Base-by-base conservation (phyloP, 257 asterid species). In the Petrea volubilis region DNA sequence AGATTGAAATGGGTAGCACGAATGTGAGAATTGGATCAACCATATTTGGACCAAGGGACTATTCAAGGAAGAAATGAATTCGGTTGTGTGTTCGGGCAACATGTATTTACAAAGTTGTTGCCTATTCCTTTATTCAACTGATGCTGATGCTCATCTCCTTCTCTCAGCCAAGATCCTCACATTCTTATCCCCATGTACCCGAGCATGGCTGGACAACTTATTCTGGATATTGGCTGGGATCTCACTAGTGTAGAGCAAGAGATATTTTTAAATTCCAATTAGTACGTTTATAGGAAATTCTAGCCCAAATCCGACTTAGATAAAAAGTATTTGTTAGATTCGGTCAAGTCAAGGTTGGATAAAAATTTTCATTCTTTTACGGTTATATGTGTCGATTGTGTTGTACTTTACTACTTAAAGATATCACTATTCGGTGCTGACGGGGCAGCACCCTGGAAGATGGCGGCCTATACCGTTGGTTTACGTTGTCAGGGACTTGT, bases 1-100 rank as follows among this genome's bases (percentile, higher is more conserved):
- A 92, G 96, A 90, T 92, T 63, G 92, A 83, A 77, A 80, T 87
- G 96, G 98, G 98, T 33, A 92, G 96, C 75, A 92, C 96, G 43
- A 92, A 78, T 43, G 96, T 90, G 74, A 81, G 98, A 79, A 79
- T 92, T 15, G 98, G 98, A 78, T 86, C 97, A 43, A 92, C 96
- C 63, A 92, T 92, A 79, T 92, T 92, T 56, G 98, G 98, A 51
- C 96, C 96, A 4, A 78, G 98, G 60, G 88, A 86, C 60, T 92
- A 92, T 62, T 84, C 98, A 6, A 86, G 86, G 83, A 85, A 81
- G 75, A 78, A 73, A 29, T 87, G 79, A 78, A 34, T 50, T 34
- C 31, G 55, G 75, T 65, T 21, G 55, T 63, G 43, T 36, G 33
- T 47, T 7, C 12, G 57, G 31, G 33, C 20, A 27, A n/a, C 14